A percentile compares a stretch with the other conserved stretches of the same genome.
Conservation (phyloP, 495 filamentous ascomycete genomes). For the Penicillium mononematosum region DNA sequence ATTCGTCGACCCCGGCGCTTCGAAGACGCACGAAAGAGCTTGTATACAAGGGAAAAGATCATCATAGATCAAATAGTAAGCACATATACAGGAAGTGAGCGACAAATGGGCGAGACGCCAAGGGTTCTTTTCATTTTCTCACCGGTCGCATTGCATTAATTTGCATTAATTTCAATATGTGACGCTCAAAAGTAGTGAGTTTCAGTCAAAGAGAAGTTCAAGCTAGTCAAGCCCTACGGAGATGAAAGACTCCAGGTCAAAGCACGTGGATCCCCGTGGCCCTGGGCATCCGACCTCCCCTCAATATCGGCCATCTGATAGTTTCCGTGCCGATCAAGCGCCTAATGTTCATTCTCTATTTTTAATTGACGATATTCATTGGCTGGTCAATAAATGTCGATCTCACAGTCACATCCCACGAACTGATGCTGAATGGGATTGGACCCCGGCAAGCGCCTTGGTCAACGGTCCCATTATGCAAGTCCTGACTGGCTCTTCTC, state of each 20-base stretch:
- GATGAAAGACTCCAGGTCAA: neutral
- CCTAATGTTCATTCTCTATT: neutral
- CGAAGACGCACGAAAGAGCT: constrained; percentile 1
- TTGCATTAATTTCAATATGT: neutral
- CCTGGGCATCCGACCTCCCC: neutral
- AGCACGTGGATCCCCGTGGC: neutral
- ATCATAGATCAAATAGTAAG: neutral
- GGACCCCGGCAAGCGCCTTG: constrained; percentile 4
- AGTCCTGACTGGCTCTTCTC: constrained; percentile 6
- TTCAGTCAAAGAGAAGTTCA: neutral
- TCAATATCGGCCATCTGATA: constrained; percentile 1
- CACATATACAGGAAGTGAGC: neutral
- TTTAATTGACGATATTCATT: neutral
- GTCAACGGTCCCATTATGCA: neutral
- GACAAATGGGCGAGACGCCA: constrained; percentile 10
- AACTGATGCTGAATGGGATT: neutral
- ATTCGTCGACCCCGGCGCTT: constrained; percentile 9
- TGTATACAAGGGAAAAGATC: neutral
- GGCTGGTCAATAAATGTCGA: neutral
- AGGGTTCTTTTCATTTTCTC: neutral
- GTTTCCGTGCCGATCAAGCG: constrained; percentile 10
- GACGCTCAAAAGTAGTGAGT: neutral
- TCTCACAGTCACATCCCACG: neutral
- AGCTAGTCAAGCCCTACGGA: neutral
- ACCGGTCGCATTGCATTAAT: constrained; percentile 4